Evolutionary conservation across 495 filamentous ascomycete genomes (phyloP).

Genomic region (Aspergillus cristatus): DNA sequence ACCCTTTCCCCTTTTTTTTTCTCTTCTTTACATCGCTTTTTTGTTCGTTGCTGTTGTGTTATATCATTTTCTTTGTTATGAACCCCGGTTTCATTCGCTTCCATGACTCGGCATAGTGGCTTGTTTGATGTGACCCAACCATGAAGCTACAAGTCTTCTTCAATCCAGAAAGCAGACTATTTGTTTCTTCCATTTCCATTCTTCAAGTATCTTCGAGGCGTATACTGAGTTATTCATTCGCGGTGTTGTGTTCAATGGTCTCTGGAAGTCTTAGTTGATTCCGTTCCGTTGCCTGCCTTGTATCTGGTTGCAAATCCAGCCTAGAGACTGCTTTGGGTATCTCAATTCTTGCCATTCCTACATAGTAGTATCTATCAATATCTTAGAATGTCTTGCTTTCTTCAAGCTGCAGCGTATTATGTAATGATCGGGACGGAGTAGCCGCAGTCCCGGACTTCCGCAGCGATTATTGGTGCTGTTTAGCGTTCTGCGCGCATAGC

Average conservation of each 20-base stretch:
- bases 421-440: slow-evolving; percentile 16
- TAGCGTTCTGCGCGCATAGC: slow-evolving; percentile 5
- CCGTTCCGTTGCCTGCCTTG: too few species aligned
- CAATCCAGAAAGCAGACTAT: slow-evolving; percentile 23
- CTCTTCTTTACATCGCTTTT: slow-evolving; percentile 15
- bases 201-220: too few species aligned
- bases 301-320: too few species aligned
- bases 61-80: slow-evolving; percentile 9
- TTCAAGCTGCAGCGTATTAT: neutral
- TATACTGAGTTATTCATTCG: too few species aligned
- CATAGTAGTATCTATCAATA: too few species aligned
- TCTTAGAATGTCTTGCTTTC: too few species aligned
- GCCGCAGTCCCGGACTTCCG: slow-evolving; percentile 3
- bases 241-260: too few species aligned
- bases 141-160: slow-evolving; percentile 25
- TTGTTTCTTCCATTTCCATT: slow-evolving; percentile 10
- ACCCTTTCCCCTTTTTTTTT: slow-evolving; percentile 7
- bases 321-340: too few species aligned
- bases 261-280: slow-evolving; percentile 2
- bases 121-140: slow-evolving; percentile 8
- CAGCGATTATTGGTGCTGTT: slow-evolving; percentile 11
- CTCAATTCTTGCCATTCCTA: too few species aligned
- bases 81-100: slow-evolving; percentile 9
- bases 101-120: slow-evolving; percentile 4
- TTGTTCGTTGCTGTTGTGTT: slow-evolving; percentile 12